Evolutionary conservation across 164 flowering plant genomes (phyloP), one percentile per base, ranked within the genome.

Genomic region (Annona cherimola): DNA sequence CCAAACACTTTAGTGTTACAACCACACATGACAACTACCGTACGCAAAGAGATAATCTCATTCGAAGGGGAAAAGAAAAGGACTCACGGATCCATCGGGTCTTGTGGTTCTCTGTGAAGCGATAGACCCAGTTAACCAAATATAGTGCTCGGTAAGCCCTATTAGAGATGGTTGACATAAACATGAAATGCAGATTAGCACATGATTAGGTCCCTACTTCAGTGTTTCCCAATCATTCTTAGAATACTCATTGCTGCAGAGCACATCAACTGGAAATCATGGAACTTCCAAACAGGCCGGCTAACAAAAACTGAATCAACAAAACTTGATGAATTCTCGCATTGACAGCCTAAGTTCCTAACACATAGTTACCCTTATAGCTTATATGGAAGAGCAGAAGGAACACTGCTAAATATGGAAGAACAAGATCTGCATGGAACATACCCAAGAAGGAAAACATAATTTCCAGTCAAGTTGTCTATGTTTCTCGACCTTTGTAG

Each of bases 401-500:
- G 14, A n/a, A 44, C 40, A 7, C 8, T 20, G 14, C 19, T 4
- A 20, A 44, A 26, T 14, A 44, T 20, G 19, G 12, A 69, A 26
- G 59, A 55, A 5, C 55, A 45, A 12, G 39, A 18, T 12, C 19
- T n/a, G 20, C 63, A n/a, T 4, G 70, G 12, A 62, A 72, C 83
- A 63, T 83, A 88, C 90, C 92, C 92, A 35, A 88, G 86, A 45
- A 88, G 84, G 66, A 88, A 88, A 26, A 88, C 83, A 67, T 86
- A 85, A 50, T 84, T 72, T 61, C 84, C 90, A 42, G 92, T 85
- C 61, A 86, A 79, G 80, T 85, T 88, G 74, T 88, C 92, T 39
- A 88, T 84, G 70, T 85, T 88, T 63, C 82, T 84, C 4, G 86
- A 78, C 63, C 86, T 75, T 72, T 88, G 90, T 65, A 88, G 79